phyloP scores from a whole-genome alignment of 495 filamentous ascomycete species.

The Daldinia concentrica region DNA sequence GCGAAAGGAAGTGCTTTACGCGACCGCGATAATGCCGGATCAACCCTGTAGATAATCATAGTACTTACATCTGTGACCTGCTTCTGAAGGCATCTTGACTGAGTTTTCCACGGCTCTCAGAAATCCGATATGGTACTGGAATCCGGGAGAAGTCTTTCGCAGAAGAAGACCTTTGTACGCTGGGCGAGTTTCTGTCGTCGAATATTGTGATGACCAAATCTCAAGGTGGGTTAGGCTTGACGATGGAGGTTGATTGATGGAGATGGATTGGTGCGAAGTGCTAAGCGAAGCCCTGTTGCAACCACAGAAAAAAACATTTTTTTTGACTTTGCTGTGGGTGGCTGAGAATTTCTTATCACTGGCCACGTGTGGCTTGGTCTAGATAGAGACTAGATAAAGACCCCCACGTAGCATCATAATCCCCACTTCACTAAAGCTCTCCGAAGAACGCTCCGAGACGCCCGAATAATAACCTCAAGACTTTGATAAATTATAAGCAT shows the following conservation, averaged over 20 bases:
- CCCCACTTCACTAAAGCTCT: not conserved
- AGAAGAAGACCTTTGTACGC: conserved; percentile 42
- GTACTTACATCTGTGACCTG: conserved; percentile 82
- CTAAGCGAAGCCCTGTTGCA: conserved; percentile 49
- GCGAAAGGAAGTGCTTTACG: conserved; percentile 13
- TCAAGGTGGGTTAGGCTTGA: conserved; percentile 43
- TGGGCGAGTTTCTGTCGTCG: conserved; percentile 48
- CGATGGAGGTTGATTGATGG: conserved; percentile 41
- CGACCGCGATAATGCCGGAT: conserved; percentile 25
- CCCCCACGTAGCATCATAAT: not conserved
- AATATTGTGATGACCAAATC: conserved; percentile 48
- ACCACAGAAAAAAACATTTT: conserved; percentile 42
- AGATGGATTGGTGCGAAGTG: conserved; percentile 44
- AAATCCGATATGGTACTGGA: conserved; percentile 41
- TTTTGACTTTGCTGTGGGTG: conserved; percentile 43
- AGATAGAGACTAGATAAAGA: not conserved
- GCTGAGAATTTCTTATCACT: conserved; percentile 19
- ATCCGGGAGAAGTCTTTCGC: conserved; percentile 38
- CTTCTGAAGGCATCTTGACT: conserved; percentile 83
- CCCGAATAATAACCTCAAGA: not conserved
- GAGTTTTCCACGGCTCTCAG: conserved; percentile 49
- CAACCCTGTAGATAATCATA: not conserved
- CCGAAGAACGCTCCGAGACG: not conserved
- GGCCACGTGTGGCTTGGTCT: conserved; percentile 26
- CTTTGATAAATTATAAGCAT: not conserved